phyloP scores from a whole-genome alignment of 352 stramenopile genomes.

The Pythium chondricola region DNA sequence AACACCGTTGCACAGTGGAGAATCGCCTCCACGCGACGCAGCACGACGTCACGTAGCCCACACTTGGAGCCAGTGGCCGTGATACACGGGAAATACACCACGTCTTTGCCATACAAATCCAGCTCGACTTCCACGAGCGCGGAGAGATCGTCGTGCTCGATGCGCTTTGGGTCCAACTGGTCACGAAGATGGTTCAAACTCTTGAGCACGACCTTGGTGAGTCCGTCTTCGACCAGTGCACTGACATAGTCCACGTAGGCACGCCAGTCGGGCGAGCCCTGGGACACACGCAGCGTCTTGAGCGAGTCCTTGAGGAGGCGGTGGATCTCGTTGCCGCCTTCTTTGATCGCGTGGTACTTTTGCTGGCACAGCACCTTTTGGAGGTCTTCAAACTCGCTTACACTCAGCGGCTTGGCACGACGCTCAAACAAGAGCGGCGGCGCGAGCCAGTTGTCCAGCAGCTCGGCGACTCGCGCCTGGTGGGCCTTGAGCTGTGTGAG shows the following conservation, averaged over 20 bases:
- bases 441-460: conserved; percentile 72
- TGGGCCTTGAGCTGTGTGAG: conserved; percentile 87
- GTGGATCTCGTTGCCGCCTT: conserved; percentile 85
- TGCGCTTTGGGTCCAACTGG: conserved; percentile 77
- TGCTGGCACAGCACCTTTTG: conserved; percentile 60
- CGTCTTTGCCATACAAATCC: conserved; percentile 83
- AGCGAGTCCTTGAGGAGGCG: conserved; percentile 87
- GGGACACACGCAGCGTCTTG: conserved; percentile 83
- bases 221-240: conserved; percentile 81
- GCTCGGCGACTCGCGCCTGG: conserved; percentile 68
- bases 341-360: conserved; percentile 86
- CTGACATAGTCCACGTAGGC: conserved; percentile 92
- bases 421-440: conserved; percentile 83
- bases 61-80: conserved; percentile 18
- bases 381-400: conserved; percentile 85
- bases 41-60: conserved; percentile 56
- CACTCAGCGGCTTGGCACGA: conserved; percentile 69
- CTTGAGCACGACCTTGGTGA: conserved; percentile 65
- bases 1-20: conserved; percentile 60
- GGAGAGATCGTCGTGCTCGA: conserved; percentile 77
- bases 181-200: conserved; percentile 68
- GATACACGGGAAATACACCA: conserved; percentile 78
- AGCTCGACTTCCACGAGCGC: conserved; percentile 89
- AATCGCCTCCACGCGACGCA: conserved; percentile 66
- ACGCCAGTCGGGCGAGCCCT: conserved; percentile 90